Conservation (phyloP, 139 green algal genomes). For the Astrephomene gubernaculifera region DNA sequence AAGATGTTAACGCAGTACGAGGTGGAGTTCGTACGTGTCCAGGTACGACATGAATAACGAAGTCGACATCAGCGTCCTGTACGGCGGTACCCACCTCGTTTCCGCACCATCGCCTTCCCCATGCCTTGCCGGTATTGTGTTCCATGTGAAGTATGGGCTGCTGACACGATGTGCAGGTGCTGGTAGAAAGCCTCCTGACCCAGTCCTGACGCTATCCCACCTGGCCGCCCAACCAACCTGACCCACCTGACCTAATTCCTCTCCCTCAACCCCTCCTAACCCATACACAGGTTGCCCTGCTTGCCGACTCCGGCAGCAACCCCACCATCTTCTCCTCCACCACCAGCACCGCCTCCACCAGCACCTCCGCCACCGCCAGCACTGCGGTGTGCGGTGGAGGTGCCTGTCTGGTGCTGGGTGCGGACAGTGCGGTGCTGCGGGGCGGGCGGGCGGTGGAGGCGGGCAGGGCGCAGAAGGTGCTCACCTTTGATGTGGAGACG, state of each 20-base stretch:
- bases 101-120: too few species aligned
- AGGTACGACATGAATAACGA: too few species aligned
- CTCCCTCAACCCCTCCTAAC: too few species aligned
- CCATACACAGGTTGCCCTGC: background rate
- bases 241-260: too few species aligned
- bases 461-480: background rate
- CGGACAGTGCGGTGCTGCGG: constrained; percentile 63
- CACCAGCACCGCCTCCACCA: background rate
- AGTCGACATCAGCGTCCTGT: too few species aligned
- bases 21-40: constrained; percentile 75
- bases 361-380: background rate
- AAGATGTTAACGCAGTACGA: constrained; percentile 55
- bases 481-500: constrained; percentile 55
- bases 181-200: too few species aligned
- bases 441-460: constrained; percentile 35
- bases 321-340: background rate
- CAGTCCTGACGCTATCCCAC: too few species aligned
- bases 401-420: constrained; percentile 69
- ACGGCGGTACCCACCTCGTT: too few species aligned
- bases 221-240: too few species aligned
- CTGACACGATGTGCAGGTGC: too few species aligned
- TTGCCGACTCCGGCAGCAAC: background rate
- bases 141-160: too few species aligned
- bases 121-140: too few species aligned
- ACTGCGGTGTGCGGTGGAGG: background rate